These are phyloP conservation scores for Boletus smithii DNA, from an alignment of 1,284 basidiomycete species.

Conservation along the genomic window DNA sequence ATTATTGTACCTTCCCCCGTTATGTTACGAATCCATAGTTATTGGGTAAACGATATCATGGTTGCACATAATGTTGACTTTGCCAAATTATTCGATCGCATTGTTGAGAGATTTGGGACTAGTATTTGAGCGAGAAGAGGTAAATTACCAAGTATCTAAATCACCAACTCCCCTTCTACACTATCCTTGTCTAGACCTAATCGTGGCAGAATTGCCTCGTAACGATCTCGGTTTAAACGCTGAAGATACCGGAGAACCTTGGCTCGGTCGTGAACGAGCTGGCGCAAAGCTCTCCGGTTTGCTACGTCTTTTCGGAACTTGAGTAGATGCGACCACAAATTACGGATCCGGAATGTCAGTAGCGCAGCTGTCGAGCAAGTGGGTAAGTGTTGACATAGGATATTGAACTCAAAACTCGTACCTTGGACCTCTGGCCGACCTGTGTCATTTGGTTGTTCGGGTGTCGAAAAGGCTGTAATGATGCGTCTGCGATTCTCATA, in stretches of 20 bases:
- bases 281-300: constrained; percentile 71
- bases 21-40: constrained; percentile 21
- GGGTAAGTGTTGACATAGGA: constrained; percentile 3
- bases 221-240: constrained; percentile 62
- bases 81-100: background rate
- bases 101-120: too few species aligned
- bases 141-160: constrained; percentile 36
- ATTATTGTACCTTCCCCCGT: constrained; percentile 10
- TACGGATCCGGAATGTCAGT: constrained; percentile 83
- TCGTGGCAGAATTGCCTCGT: constrained; percentile 69
- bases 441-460: constrained; percentile 68
- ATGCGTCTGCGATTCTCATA: constrained; percentile 84
- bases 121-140: too few species aligned
- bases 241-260: constrained; percentile 83
- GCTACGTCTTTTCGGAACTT: constrained; percentile 73
- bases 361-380: constrained; percentile 63
- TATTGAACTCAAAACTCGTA: constrained; percentile 36
- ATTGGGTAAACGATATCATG: constrained; percentile 10
- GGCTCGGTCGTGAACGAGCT: constrained; percentile 79
- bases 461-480: constrained; percentile 73
- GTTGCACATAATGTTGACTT: constrained; percentile 14
- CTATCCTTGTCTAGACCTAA: constrained; percentile 76
- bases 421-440: constrained; percentile 89
- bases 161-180: constrained; percentile 86
- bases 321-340: constrained; percentile 72